phyloP scores from a whole-genome alignment of 495 filamentous ascomycete species.

The Stereocaulon alpinum region DNA sequence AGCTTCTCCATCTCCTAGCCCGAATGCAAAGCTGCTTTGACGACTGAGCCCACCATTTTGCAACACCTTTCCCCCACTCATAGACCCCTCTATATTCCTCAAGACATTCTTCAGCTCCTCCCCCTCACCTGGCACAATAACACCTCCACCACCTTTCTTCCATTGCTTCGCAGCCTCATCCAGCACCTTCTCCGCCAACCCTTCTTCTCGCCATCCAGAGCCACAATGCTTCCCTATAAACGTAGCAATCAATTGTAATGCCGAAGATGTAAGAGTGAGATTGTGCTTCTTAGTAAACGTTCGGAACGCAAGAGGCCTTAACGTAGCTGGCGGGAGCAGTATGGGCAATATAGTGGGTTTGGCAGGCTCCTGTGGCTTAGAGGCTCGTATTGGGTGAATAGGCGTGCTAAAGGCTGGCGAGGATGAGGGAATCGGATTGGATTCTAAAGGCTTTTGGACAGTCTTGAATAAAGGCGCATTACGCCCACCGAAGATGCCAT shows the following conservation, averaged over 20 bases:
- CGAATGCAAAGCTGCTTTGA: slow-evolving; percentile 46
- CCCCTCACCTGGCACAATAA: slow-evolving; percentile 73
- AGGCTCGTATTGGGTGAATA: slow-evolving; percentile 51
- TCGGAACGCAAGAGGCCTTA: slow-evolving; percentile 86
- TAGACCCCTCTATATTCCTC: slow-evolving; percentile 68
- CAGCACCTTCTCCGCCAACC: slow-evolving; percentile 79
- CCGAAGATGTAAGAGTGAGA: slow-evolving; percentile 80
- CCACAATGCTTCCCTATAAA: slow-evolving; percentile 93
- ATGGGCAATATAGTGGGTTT: slow-evolving; percentile 79
- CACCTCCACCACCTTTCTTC: slow-evolving; percentile 72
- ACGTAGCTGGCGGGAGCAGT: slow-evolving; percentile 70
- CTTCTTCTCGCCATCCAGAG: slow-evolving; percentile 91
- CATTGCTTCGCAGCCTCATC: slow-evolving; percentile 85
- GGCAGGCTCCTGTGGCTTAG: slow-evolving; percentile 35
- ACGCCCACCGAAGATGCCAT: neutral
- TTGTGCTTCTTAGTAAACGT: slow-evolving; percentile 97
- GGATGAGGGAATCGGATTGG: slow-evolving; percentile 66
- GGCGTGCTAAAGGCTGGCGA: slow-evolving; percentile 85
- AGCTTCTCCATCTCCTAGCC: slow-evolving; percentile 21
- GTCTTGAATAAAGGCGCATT: slow-evolving; percentile 22
- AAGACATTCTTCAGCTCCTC: slow-evolving; percentile 68
- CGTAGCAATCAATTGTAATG: slow-evolving; percentile 68
- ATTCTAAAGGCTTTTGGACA: slow-evolving; percentile 24
- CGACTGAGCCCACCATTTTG: slow-evolving; percentile 38
- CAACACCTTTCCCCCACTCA: slow-evolving; percentile 65